Base-by-base conservation (phyloP, 2,329 filamentous ascomycete species). In the Colletotrichum melonis region DNA sequence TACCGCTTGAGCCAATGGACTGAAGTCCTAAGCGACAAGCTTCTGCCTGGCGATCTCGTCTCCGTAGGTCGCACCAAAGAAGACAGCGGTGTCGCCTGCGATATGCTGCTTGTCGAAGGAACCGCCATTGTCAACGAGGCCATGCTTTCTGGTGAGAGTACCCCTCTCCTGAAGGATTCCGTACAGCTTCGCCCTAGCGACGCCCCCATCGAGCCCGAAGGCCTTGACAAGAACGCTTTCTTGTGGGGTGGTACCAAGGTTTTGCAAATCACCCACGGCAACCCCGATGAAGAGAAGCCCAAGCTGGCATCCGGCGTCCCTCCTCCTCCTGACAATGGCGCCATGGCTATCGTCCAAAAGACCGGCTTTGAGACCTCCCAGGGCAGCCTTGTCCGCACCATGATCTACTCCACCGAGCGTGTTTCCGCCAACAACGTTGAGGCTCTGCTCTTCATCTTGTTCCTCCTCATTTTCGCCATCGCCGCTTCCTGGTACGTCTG, bases 401-500 rank as follows among this genome's bases (percentile, higher is more conserved):
- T 99, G 97, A 99, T 99, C 80, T 99, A 98, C 86, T 98, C 97
- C 1, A 99, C 97, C 1, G 97, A 99, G 84, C 95, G 96, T 76
- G 96, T 99, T 28, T 98, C 96, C n/a, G 97, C 97, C 78, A 98
- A 98, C 86, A 98, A 99, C 80, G 92, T 92, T 57, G 97, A 99
- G 84, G 97, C 97, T 1, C 86, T 99, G n/a, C 89, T 97, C 74
- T 99, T 99, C 86, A 99, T 99, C 77, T 89, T 99, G 73, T 99
- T 99, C 88, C 89, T 99, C 32, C 90, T 98, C 67, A 90, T 98
- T 78, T 99, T 99, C 85, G 97, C 97, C 78, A 91, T 99, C 81
- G 97, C 97, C 69, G 97, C 97, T 65, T 98, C 97, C 14, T 98
- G 97, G 95, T 99, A 99, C 82, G 97, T 99, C 73, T 99, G 97